Evolutionary conservation across 768 basidiomycete genomes (phyloP), one percentile per base, ranked within the genome.

Genomic region (Mycena albidolilacea): DNA sequence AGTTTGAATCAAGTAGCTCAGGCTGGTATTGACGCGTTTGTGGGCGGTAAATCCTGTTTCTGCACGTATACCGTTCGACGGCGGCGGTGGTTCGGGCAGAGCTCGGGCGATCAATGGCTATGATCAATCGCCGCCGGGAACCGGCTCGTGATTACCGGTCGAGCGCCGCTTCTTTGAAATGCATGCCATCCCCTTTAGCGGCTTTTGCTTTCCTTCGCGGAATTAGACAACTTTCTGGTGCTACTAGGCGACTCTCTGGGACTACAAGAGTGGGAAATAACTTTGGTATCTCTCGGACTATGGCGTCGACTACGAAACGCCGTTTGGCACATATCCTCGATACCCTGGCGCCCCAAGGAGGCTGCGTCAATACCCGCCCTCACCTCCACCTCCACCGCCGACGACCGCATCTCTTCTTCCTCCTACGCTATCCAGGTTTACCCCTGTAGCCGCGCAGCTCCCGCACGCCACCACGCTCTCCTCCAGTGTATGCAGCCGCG

Each of bases 271-370:
- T 35, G 15, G n/a, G 38, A 14, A 30, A 1, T 15, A 15, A 15
- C 35, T 1, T 21, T 12, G 15, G 52, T 17, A 39, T 37, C 46
- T n/a, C 10, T 43, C 43, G 70, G 58, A 71, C 23, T n/a, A 69
- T 68, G 66, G 68, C 65, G 54, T 85, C 85, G 84, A 81, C 84
- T 11, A 80, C 84, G 19, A 83, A 83, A 67, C 83, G 86, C 68
- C 88, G 91, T 15, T 81, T 92, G 17, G 84, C 85, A 23, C 23
- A 23, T 23, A 23, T 23, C 23, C 23, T 23, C 2, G 23, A 23
- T 23, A 23, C 23, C 23, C 23, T 23, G 23, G 23, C 23, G 23
- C 23, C 30, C 30, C 30, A 30, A 30, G 30, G 30, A 30, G 30
- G 30, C 30, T 30, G 30, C 30, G 30, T 30, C 30, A 30, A 30